phyloP scores from a whole-genome alignment of 805 yeast species.

The Metschnikowia rubicola region DNA sequence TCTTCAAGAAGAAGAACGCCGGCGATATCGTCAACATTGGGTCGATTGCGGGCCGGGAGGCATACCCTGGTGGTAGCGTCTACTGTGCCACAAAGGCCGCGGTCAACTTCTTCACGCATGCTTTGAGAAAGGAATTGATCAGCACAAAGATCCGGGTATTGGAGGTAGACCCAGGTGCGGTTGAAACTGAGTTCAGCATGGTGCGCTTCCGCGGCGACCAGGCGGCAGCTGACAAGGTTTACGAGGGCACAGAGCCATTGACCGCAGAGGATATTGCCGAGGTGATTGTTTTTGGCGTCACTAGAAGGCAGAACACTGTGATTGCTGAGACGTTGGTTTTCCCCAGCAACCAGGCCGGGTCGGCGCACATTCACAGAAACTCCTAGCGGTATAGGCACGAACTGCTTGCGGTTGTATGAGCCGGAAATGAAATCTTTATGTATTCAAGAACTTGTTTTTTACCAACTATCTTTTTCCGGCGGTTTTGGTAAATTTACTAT shows the following conservation, averaged over 20 bases:
- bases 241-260: constrained; percentile 35
- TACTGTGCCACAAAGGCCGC: constrained; percentile 41
- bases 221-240: constrained; percentile 30
- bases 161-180: constrained; percentile 42
- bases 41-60: constrained; percentile 37
- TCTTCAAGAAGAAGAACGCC: constrained; percentile 31
- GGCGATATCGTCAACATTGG: constrained; percentile 40
- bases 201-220: constrained; percentile 35
- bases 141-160: constrained; percentile 34
- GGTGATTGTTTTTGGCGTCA: constrained; percentile 33
- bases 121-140: constrained; percentile 37
- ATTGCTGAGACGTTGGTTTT: constrained; percentile 38
- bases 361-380: constrained; percentile 23
- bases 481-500: no score
- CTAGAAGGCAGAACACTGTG: constrained; percentile 35
- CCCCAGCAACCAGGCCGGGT: constrained; percentile 37
- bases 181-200: constrained; percentile 36
- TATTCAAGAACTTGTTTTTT: no score
- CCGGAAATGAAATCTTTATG: no score
- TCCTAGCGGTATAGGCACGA: no score
- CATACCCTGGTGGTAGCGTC: constrained; percentile 37
- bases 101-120: constrained; percentile 30
- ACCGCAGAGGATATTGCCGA: constrained; percentile 38
- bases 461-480: no score
- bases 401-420: no score